A percentile compares a stretch with the other conserved stretches of the same genome.
These are phyloP conservation scores for Paecilomyces dactylethromorphus DNA, from an alignment of 2,329 filamentous ascomycete genomes.

Conservation along the genomic window DNA sequence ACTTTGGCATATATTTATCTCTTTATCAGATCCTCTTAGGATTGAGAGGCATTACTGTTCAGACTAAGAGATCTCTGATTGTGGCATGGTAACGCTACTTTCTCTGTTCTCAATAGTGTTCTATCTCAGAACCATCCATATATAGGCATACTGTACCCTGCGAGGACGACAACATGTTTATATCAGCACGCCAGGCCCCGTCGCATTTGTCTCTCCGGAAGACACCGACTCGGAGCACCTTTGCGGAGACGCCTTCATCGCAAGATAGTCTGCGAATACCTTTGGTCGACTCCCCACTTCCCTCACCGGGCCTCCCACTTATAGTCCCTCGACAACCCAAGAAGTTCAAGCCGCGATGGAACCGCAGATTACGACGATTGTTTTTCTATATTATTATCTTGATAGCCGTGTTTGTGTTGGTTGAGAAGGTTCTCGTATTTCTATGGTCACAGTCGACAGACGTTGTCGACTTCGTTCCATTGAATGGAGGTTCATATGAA, in stretches of 20 bases:
- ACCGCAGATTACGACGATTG: slow-evolving; percentile 52
- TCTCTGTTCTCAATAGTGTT: neutral
- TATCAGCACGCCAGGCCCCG: slow-evolving; percentile 23
- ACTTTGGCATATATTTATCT: neutral
- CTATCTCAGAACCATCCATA: neutral
- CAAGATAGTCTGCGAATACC: slow-evolving; percentile 54
- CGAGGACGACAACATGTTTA: slow-evolving; percentile 18
- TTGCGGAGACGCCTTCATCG: slow-evolving; percentile 31
- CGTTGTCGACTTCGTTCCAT: slow-evolving; percentile 14
- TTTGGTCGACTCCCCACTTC: slow-evolving; percentile 61
- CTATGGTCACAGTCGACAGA: neutral
- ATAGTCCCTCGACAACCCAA: slow-evolving; percentile 61
- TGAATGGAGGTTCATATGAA: slow-evolving; percentile 50
- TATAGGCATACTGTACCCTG: neutral
- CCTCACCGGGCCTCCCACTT: slow-evolving; percentile 64
- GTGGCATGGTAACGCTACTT: neutral
- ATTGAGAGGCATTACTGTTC: neutral
- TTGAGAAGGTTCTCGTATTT: slow-evolving; percentile 11
- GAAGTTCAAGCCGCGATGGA: slow-evolving; percentile 50
- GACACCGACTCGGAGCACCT: slow-evolving; percentile 10
- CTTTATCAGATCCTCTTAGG: neutral
- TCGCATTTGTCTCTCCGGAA: slow-evolving; percentile 19
- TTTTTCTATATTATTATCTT: slow-evolving; percentile 50
- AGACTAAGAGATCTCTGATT: neutral
- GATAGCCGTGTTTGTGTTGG: slow-evolving; percentile 41